phyloP scores from a whole-genome alignment of 768 basidiomycete species.

The Tricholoma sp. region DNA sequence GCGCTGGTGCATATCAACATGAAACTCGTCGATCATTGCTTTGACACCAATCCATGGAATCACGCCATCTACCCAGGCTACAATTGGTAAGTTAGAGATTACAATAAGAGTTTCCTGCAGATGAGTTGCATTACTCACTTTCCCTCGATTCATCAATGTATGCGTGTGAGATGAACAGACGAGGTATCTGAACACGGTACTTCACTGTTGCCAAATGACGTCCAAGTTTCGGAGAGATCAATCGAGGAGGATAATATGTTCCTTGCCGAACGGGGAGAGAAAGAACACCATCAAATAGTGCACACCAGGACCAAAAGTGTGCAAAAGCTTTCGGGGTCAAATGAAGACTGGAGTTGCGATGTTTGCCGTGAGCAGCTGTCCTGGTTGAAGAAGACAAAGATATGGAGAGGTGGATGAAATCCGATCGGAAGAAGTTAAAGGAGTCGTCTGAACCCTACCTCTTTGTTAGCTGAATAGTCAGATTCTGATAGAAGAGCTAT shows the following conservation, averaged over 20 bases:
- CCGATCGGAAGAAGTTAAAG: slow-evolving; percentile 84
- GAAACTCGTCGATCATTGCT: slow-evolving; percentile 72
- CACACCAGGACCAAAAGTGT: slow-evolving; percentile 93
- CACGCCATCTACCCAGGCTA: slow-evolving; percentile 75
- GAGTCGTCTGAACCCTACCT: slow-evolving; percentile 57
- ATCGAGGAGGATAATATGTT: slow-evolving; percentile 66
- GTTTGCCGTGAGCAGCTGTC: slow-evolving; percentile 8
- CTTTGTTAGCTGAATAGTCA: slow-evolving; percentile 3
- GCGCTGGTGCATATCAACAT: slow-evolving; percentile 90
- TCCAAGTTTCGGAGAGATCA: slow-evolving; percentile 81
- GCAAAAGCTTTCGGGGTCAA: slow-evolving; percentile 80
- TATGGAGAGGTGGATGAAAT: slow-evolving; percentile 89
- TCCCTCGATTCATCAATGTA: slow-evolving; percentile 80
- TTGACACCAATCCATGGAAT: slow-evolving; percentile 84
- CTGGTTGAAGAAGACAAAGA: slow-evolving; percentile 70
- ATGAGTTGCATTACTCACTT: slow-evolving; percentile 27
- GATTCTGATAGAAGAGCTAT: slow-evolving; percentile 4
- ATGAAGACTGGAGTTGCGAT: slow-evolving; percentile 51
- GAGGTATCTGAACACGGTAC: slow-evolving; percentile 75
- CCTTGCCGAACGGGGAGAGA: slow-evolving; percentile 88
- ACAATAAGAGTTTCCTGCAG: background rate
- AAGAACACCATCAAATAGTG: slow-evolving; percentile 71
- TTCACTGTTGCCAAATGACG: slow-evolving; percentile 88
- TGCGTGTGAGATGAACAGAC: slow-evolving; percentile 79
- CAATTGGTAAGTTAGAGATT: background rate